Evolutionary conservation across 2,329 filamentous ascomycete species (phyloP).

Genomic region (Phialophora tarda): DNA sequence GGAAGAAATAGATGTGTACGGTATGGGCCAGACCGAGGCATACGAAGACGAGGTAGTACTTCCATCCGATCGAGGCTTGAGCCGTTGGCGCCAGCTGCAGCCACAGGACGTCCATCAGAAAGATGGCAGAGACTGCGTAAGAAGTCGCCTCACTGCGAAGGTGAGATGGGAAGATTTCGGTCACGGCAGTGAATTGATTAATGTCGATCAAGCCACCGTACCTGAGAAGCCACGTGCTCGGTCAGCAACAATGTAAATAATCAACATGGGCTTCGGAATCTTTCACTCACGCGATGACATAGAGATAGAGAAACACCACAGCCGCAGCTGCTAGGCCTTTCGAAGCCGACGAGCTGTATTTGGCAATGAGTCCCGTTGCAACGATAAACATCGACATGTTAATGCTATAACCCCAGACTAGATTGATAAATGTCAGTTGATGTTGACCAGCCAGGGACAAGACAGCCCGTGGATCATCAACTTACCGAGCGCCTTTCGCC

Average conservation of each 20-base stretch:
- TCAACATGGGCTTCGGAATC: background rate
- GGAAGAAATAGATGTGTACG: conserved; percentile 44
- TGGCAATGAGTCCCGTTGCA: conserved; percentile 23
- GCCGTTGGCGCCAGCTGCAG: conserved; percentile 45
- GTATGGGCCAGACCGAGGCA: conserved; percentile 42
- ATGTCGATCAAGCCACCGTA: conserved; percentile 46
- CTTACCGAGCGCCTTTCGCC: conserved; percentile 22
- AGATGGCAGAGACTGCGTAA: conserved; percentile 16
- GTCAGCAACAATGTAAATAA: background rate
- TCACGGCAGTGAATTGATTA: conserved; percentile 54
- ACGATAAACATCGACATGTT: conserved; percentile 20
- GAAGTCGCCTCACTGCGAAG: conserved; percentile 25
- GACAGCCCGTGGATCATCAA: too few species aligned
- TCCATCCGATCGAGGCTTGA: conserved; percentile 44
- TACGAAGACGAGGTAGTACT: conserved; percentile 48
- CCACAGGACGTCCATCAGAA: conserved; percentile 44
- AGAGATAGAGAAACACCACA: conserved; percentile 22
- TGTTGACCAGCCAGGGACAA: background rate
- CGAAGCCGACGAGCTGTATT: conserved; percentile 12
- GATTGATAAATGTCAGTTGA: background rate
- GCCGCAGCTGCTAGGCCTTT: conserved; percentile 11
- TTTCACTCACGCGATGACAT: conserved; percentile 20
- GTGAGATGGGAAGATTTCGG: conserved; percentile 33
- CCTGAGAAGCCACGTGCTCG: background rate
- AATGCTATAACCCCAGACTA: conserved; percentile 11